Evolutionary conservation across 441 rosid species (phyloP), one percentile per base, ranked within the genome.

Genomic region (Adansonia gregorii): DNA sequence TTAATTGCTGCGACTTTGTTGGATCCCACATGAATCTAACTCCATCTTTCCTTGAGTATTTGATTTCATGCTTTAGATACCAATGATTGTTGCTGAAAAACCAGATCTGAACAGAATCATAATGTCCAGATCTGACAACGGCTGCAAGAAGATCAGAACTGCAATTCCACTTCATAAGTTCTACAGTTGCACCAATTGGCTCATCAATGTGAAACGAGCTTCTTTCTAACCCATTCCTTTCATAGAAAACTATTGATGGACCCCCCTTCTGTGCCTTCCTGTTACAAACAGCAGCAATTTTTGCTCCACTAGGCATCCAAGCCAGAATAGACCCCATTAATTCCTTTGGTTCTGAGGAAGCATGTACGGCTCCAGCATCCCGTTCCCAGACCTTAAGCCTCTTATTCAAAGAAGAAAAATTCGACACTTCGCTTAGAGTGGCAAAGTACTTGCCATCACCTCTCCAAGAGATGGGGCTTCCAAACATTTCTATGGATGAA

Each of bases 271-370:
- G 94, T 6, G 80, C 81, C 82, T 87, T 89, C 83, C 82, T 83
- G 55, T 88, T 88, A 85, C 83, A 86, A 71, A 90, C 94, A 69
- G 93, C 87, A 19, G 94, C 97, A 78, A 95, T 88, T 80, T 92
- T 95, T 2, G 94, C 97, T 67, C 98, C 99, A 79, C 93, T 94
- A 19, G 98, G 99, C 99, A 95, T 95, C 99, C 99, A 95, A 31
- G 91, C 98, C 85, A 95, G 81, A 78, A 88, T 81, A 72, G 87
- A 87, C 74, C 92, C 95, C 87, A 82, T 82, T 77, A 91, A 89
- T 61, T 83, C 77, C 83, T 88, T 89, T 48, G 87, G 52, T 81
- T 90, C 97, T 64, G 99, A 91, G 76, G 91, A 76, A 79, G 97
- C 87, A 86, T 86, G 97, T 82, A 91, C 73, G 7, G 84, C 80